phyloP scores from a whole-genome alignment of 768 basidiomycete species.

The Lactifluus subvellereus region DNA sequence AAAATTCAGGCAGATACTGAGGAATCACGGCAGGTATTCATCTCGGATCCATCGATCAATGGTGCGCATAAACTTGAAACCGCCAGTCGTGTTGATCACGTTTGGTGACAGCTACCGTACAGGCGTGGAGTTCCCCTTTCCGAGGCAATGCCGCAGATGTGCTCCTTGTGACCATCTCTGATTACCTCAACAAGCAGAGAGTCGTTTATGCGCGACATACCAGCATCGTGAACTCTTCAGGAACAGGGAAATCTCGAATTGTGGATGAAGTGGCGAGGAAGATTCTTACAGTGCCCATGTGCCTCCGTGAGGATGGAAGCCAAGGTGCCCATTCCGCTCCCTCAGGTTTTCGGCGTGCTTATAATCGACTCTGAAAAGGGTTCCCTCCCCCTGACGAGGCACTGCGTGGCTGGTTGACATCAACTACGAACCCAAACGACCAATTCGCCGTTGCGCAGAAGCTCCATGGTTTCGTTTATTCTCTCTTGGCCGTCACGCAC shows the following conservation, averaged over 20 bases:
- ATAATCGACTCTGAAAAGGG: neutral
- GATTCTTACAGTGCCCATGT: constrained; percentile 1
- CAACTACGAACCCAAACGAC: neutral
- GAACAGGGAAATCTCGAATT: constrained; percentile 1
- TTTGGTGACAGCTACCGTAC: neutral
- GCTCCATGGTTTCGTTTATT: neutral
- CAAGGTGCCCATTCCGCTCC: neutral
- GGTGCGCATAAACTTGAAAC: neutral
- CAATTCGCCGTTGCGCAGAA: neutral
- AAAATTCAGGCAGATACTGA: neutral
- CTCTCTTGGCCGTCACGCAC: neutral
- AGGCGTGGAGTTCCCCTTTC: neutral
- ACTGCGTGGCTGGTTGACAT: neutral
- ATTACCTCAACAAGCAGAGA: neutral
- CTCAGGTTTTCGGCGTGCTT: neutral
- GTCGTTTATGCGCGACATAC: neutral
- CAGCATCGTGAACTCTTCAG: neutral
- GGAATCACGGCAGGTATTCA: neutral
- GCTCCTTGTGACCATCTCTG: neutral
- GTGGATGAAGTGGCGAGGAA: neutral
- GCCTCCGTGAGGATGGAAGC: neutral
- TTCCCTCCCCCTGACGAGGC: neutral
- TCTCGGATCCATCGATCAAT: neutral
- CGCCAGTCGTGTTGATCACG: neutral
- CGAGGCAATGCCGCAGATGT: neutral